Conservation (phyloP, 2,329 filamentous ascomycete genomes). For the Colletotrichum sp. region DNA sequence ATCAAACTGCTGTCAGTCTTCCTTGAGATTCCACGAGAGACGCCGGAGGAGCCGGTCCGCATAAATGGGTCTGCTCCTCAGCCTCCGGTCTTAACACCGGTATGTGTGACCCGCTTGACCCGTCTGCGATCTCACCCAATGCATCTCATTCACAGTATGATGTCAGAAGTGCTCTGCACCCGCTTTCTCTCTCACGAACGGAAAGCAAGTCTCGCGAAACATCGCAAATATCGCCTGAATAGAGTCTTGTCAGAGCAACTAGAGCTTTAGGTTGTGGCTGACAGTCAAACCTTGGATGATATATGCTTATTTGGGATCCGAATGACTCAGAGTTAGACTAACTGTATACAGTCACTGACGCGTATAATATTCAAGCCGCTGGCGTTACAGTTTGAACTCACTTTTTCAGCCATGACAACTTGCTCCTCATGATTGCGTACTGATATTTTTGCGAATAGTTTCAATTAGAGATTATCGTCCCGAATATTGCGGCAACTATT, state of each 20-base stretch:
- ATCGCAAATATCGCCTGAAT: accelerated
- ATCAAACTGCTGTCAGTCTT: not conserved
- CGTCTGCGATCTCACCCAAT: not conserved
- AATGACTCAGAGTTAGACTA: not conserved
- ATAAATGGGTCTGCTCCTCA: not conserved
- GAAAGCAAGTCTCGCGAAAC: accelerated
- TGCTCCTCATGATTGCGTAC: not conserved
- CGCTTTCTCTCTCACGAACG: accelerated
- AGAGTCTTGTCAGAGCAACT: accelerated
- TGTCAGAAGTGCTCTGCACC: accelerated
- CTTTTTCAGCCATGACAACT: not conserved
- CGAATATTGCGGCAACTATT: not conserved
- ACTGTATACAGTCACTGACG: accelerated
- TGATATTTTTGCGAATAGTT: not conserved
- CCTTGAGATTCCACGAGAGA: not conserved
- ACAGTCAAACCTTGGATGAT: not conserved
- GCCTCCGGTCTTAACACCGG: not conserved
- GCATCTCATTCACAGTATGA: not conserved
- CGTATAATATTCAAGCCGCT: not conserved
- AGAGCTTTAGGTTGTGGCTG: not conserved
- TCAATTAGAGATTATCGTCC: accelerated
- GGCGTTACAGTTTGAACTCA: not conserved
- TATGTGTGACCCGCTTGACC: not conserved
- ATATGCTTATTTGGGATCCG: not conserved
- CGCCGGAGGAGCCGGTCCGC: not conserved